Evolutionary conservation across 768 basidiomycete species (phyloP), one percentile per base, ranked within the genome.

Genomic region (Trametes meyenii): DNA sequence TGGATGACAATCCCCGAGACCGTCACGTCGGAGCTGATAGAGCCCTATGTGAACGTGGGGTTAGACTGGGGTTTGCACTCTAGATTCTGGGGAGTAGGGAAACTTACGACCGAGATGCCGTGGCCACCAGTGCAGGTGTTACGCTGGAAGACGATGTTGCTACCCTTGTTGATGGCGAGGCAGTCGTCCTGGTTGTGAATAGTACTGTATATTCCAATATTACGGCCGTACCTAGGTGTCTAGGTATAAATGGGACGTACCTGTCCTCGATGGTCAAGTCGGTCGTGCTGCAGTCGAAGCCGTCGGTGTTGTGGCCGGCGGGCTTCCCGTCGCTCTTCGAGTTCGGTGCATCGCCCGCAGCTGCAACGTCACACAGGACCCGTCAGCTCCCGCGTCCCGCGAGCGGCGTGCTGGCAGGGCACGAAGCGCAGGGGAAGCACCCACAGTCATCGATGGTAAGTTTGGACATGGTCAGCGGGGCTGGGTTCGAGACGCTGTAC

Each of bases 51-150:
- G 45, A 23, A 19, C 26, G 36, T 23, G 8, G n/a, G 12, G 19
- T 19, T 21, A 5, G 19, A 14, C 10, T 7, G 8, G 13, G 39
- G 6, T 29, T 4, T 1, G 12, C 23, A n/a, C 13, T 29, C 24
- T 3, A 16, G 19, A 61, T 60, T 43, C 13, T 11, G 24, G 14
- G 14, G 10, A 8, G 11, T 6, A 12, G n/a, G 21, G n/a, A 33
- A 24, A 52, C 70, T 14, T 59, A 76, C 77, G 26, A 89, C 77
- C 4, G 85, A 86, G 62, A 87, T 83, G 29, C 88, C 87, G 50
- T 90, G 88, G 3, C 88, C 87, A 26, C 78, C 77, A 2, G 74
- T 71, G 72, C 88, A 89, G 23, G 70, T 70, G 69, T 87, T 74
- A 24, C 80, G 69, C 55, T 74, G 73, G 74, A 88, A 71, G 54